Evolutionary conservation across 208 protist genomes (phyloP), one percentile per base, ranked within the genome.

Genomic region (Leptomonas seymouri): DNA sequence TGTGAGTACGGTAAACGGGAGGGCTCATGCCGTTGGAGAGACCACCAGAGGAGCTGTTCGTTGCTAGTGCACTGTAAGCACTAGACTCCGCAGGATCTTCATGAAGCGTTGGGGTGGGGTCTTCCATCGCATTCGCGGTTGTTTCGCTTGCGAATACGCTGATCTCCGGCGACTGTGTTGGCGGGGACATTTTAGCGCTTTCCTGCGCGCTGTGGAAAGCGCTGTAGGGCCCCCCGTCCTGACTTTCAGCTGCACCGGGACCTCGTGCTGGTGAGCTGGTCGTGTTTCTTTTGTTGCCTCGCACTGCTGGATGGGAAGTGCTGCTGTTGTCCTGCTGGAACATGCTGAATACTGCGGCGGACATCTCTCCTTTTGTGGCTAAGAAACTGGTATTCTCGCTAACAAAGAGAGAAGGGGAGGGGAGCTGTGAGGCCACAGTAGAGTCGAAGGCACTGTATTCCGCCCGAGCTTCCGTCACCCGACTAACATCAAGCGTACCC

Each of bases 401-500:
- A 16, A 20, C 36, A 48, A 36, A n/a, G 46, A n/a, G 20, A 12
- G 39, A 48, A 31, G 59, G 14, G 14, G 59, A 20, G 31, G 0
- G 25, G 4, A 54, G 21, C 23, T 54, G 49, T 15, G 34, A 67
- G 5, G 30, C 18, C 8, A 16, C 28, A 7, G 20, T 39, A 1
- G n/a, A 23, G 27, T 30, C 23, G 7, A 66, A 57, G 2, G 34
- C 57, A 27, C 64, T 77, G 72, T 50, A 44, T 18, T 62, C n/a
- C 1, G 16, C 41, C 1, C 16, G 25, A 20, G 42, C 11, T n/a
- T 50, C 30, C 15, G 3, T 18, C 0, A 39, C 9, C 16, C 9
- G 6, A 54, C 36, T 39, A 0, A 48, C 23, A 2, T 27, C 27
- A 18, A 14, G 20, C n/a, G n/a, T n/a, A n/a, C n/a, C n/a, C n/a